Evolutionary conservation across 495 filamentous ascomycete species (phyloP).

Genomic region (Penicillium cosmopolitanum): DNA sequence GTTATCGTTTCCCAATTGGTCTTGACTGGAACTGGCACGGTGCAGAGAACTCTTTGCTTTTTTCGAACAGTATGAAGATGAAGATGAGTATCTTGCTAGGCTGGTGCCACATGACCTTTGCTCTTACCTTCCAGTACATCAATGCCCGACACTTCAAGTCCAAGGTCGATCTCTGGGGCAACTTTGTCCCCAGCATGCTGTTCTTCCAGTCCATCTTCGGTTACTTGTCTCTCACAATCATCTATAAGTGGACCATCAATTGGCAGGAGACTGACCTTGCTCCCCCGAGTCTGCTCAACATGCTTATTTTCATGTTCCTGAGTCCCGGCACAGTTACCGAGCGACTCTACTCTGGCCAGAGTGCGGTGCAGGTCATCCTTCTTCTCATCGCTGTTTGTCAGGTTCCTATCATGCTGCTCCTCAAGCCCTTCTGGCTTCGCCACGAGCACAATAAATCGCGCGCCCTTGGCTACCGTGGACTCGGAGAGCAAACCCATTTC

Average conservation of each 20-base stretch:
- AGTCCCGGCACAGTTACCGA: slow-evolving; percentile 76
- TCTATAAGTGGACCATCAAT: slow-evolving; percentile 96
- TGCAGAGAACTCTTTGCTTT: slow-evolving; percentile 89
- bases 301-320: slow-evolving; percentile 99
- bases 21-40: slow-evolving; percentile 97
- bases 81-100: slow-evolving; percentile 96
- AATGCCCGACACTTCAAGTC: slow-evolving; percentile 95
- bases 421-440: slow-evolving; percentile 93
- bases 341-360: slow-evolving; percentile 78
- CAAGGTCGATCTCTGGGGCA: slow-evolving; percentile 92
- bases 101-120: slow-evolving; percentile 98
- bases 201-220: slow-evolving; percentile 99
- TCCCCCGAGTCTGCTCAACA: slow-evolving; percentile 91
- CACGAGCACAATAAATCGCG: slow-evolving; percentile 90
- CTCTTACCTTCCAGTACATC: slow-evolving; percentile 87
- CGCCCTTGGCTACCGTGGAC: slow-evolving; percentile 85
- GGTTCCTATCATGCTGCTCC: slow-evolving; percentile 87
- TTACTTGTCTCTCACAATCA: slow-evolving; percentile 88
- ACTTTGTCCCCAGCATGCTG: slow-evolving; percentile 96
- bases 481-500: slow-evolving; percentile 84
- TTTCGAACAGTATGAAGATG: slow-evolving; percentile 99
- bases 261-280: slow-evolving; percentile 68
- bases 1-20: slow-evolving; percentile 91
- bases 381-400: slow-evolving; percentile 83
- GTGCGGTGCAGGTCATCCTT: slow-evolving; percentile 71